A percentile compares a stretch with the other conserved stretches of the same genome.
These are phyloP conservation scores for Fusarium paranaense DNA, from an alignment of 2,329 filamentous ascomycete species.

Conservation along the genomic window DNA sequence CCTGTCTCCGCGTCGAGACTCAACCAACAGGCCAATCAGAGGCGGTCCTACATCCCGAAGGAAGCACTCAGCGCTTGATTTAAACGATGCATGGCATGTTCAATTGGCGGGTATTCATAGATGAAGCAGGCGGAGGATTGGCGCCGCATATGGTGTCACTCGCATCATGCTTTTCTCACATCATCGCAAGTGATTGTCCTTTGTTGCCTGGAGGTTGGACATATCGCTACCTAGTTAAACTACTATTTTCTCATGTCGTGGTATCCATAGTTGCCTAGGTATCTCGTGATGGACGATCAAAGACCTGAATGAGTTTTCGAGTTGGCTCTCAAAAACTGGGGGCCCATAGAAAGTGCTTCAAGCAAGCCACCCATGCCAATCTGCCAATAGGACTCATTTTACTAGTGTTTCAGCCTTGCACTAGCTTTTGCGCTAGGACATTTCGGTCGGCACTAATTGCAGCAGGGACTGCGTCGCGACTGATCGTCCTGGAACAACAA, in stretches of 20 bases:
- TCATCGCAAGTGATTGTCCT: background rate
- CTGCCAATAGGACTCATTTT: slow-evolving; percentile 6
- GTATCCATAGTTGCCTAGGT: background rate
- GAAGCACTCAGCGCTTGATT: slow-evolving; percentile 6
- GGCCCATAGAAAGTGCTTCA: background rate
- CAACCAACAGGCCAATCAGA: background rate
- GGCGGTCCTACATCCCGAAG: slow-evolving; percentile 5
- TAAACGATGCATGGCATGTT: background rate
- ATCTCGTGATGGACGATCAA: background rate
- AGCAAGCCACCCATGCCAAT: background rate
- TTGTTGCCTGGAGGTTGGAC: background rate
- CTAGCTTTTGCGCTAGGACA: background rate
- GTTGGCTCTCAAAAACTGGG: background rate
- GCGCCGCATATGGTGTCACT: slow-evolving; percentile 3
- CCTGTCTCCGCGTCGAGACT: background rate
- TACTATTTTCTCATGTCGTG: background rate
- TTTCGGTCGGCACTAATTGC: background rate
- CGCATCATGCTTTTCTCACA: background rate
- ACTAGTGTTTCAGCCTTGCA: slow-evolving; percentile 16
- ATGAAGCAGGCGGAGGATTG: slow-evolving; percentile 16
- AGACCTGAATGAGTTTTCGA: background rate
- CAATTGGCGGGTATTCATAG: slow-evolving; percentile 33
- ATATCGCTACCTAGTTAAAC: background rate
- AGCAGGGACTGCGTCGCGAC: background rate
- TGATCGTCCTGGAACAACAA: background rate